Conservation (phyloP, 768 basidiomycete genomes). For the Amanita phalloides region DNA sequence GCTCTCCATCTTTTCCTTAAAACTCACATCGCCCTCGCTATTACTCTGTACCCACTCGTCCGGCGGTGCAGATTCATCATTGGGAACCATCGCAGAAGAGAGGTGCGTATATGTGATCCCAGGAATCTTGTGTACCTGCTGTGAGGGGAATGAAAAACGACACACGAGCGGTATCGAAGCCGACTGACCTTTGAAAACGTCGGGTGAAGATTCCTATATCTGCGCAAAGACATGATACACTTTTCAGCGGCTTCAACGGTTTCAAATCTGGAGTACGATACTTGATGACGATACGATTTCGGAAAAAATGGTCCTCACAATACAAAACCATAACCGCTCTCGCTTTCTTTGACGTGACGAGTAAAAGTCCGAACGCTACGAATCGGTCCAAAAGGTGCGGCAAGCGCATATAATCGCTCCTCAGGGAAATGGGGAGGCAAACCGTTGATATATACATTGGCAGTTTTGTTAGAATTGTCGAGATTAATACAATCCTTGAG, state of each 20-base stretch:
- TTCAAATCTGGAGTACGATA: constrained; percentile 40
- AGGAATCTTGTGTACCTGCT: constrained; percentile 74
- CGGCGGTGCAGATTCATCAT: neutral
- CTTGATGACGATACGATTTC: constrained; percentile 3
- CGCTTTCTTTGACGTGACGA: constrained; percentile 64
- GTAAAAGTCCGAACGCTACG: constrained; percentile 79
- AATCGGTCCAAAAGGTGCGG: constrained; percentile 61
- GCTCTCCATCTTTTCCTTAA: constrained; percentile 76
- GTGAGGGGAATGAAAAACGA: constrained; percentile 4
- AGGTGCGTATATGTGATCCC: constrained; percentile 52
- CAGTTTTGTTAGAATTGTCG: constrained; percentile 31
- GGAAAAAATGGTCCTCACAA: constrained; percentile 35
- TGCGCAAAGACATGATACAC: constrained; percentile 62
- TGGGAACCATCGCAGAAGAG: constrained; percentile 11
- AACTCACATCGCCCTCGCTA: constrained; percentile 27
- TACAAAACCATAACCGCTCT: constrained; percentile 71
- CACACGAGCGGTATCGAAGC: constrained; percentile 2
- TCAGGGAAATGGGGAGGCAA: constrained; percentile 77
- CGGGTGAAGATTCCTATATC: constrained; percentile 71
- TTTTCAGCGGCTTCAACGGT: constrained; percentile 56
- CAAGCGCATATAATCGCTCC: constrained; percentile 64
- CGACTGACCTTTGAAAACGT: constrained; percentile 69
- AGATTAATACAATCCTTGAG: constrained; percentile 6
- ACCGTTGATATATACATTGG: constrained; percentile 86
- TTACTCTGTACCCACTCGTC: constrained; percentile 12